These are phyloP conservation scores for Coniferiporia weirii DNA, from an alignment of 1,284 basidiomycete genomes.

Conservation along the genomic window DNA sequence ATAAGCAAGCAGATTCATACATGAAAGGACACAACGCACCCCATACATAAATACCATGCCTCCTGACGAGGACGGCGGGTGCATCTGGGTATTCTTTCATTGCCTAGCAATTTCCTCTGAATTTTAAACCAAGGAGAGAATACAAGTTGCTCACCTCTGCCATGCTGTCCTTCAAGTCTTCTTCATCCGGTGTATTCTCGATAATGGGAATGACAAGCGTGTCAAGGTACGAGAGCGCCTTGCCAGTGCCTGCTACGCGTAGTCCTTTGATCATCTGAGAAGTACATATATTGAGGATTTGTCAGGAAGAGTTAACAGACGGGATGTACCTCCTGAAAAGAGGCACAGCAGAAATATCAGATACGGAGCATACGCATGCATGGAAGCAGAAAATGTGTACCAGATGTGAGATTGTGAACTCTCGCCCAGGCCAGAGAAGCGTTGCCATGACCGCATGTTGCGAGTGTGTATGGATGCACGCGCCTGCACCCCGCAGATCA, in stretches of 20 bases:
- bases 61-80: slow-evolving; percentile 71
- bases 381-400: slow-evolving; percentile 27
- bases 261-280: slow-evolving; percentile 84
- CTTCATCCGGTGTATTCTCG: slow-evolving; percentile 83
- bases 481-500: slow-evolving; percentile 67
- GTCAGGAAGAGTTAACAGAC: neutral
- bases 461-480: slow-evolving; percentile 85
- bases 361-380: neutral
- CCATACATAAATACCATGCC: slow-evolving; percentile 85
- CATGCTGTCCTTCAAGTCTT: slow-evolving; percentile 83
- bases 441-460: slow-evolving; percentile 86
- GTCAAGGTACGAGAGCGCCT: slow-evolving; percentile 74
- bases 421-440: slow-evolving; percentile 60
- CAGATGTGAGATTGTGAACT: slow-evolving; percentile 78
- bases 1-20: neutral
- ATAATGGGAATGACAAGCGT: slow-evolving; percentile 85
- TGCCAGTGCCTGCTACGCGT: slow-evolving; percentile 65
- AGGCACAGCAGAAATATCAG: neutral
- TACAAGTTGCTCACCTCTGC: slow-evolving; percentile 36
- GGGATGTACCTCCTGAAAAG: neutral
- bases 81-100: slow-evolving; percentile 77
- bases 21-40: slow-evolving; percentile 39
- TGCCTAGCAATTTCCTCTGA: slow-evolving; percentile 35
- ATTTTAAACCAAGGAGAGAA: neutral
- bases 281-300: neutral